Evolutionary conservation across 2,329 filamentous ascomycete genomes (phyloP).

Genomic region (Fusarium secorum): DNA sequence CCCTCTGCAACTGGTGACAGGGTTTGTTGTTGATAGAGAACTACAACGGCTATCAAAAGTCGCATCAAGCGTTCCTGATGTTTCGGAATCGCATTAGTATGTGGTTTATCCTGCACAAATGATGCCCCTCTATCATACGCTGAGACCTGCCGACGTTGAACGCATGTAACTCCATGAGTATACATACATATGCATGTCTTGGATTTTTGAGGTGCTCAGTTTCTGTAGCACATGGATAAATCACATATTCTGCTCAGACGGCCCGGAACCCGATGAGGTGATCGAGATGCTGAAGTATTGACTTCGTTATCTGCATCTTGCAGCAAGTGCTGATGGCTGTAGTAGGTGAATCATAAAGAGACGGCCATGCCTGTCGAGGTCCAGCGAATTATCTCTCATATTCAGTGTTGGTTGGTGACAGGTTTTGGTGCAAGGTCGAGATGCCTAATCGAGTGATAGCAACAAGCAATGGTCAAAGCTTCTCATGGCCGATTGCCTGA

Average conservation of each 20-base stretch:
- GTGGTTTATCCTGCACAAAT: background rate
- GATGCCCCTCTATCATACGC: background rate
- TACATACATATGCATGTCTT: background rate
- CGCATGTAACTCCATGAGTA: background rate
- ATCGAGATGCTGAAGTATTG: background rate
- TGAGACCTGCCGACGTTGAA: background rate
- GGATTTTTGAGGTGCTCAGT: background rate
- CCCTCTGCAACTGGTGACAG: background rate
- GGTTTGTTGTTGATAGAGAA: constrained; percentile 9
- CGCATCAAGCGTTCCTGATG: constrained; percentile 8
- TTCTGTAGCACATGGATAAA: background rate
- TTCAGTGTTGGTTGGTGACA: background rate
- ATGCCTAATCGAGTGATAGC: constrained; percentile 11
- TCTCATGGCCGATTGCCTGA: constrained; percentile 16
- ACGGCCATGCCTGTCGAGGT: background rate
- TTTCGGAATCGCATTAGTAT: constrained; percentile 3
- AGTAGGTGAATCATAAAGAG: background rate
- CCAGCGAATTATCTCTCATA: background rate
- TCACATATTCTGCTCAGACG: background rate
- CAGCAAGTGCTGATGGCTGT: background rate
- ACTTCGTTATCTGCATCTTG: background rate
- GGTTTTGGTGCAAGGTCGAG: background rate
- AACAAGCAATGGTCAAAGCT: constrained; percentile 29
- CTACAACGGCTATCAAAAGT: constrained; percentile 10
- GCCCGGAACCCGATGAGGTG: background rate